Evolutionary conservation across 1,139 yeast species (phyloP).

Genomic region (Yamadazyma oceani): DNA sequence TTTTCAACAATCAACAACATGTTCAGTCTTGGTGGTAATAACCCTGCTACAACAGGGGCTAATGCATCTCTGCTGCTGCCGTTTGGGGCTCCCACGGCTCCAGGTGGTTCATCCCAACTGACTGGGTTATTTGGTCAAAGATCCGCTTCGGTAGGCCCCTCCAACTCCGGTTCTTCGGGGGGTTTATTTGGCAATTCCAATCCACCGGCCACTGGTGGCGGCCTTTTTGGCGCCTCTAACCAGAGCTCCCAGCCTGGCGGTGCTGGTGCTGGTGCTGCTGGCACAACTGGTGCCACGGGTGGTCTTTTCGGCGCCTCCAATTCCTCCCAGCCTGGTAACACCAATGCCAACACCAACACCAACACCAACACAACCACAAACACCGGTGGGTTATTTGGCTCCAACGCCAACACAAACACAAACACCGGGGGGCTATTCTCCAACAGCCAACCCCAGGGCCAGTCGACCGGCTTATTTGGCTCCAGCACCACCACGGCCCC

Average conservation of each 20-base stretch:
- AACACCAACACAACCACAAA: no score
- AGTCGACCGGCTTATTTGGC: not conserved
- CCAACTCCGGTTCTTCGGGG: conserved; percentile 5
- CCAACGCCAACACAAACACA: not conserved
- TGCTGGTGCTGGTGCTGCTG: no score
- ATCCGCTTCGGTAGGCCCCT: no score
- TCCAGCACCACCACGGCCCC: no score
- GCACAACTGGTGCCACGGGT: not conserved
- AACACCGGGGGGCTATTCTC: conserved; percentile 15
- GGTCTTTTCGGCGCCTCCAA: not conserved
- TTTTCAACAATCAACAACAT: conserved; percentile 1
- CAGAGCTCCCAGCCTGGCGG: no score
- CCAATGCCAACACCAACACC: conserved; percentile 4
- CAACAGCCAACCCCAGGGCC: conserved; percentile 4
- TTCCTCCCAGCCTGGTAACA: no score
- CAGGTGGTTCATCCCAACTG: conserved; percentile 8
- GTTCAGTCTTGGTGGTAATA: conserved; percentile 8
- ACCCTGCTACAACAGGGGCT: conserved; percentile 7
- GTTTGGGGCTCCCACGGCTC: conserved; percentile 8
- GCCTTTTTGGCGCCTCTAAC: conserved; percentile 19
- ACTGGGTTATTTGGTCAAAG: conserved; percentile 22
- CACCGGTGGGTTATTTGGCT: conserved; percentile 5
- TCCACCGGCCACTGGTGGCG: conserved; percentile 9
- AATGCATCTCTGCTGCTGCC: conserved; percentile 9
- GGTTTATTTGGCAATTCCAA: conserved; percentile 13